These are phyloP conservation scores for Sclerotinia trifoliorum DNA, from an alignment of 2,329 filamentous ascomycete species.

Conservation along the genomic window DNA sequence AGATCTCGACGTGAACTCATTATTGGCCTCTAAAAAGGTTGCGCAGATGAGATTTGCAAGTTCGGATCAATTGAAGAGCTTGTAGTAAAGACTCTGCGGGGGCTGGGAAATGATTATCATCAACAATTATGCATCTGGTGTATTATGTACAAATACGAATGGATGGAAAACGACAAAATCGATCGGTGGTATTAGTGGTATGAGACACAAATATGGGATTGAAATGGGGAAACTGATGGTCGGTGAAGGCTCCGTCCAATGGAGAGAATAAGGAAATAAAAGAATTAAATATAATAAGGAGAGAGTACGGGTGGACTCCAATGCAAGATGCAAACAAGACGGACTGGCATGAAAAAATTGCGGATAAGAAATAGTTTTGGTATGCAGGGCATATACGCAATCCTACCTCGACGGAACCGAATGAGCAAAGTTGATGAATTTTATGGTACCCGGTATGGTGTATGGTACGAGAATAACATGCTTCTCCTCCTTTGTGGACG, in stretches of 20 bases:
- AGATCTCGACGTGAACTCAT: conserved; percentile 28
- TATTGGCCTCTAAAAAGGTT: conserved; percentile 12
- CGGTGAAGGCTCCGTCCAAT: conserved; percentile 16
- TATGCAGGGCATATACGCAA: conserved; percentile 1
- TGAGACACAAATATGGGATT: background rate
- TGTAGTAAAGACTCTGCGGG: conserved; percentile 18
- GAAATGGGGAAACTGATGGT: conserved; percentile 17
- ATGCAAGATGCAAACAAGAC: conserved; percentile 6
- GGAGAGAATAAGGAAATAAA: background rate
- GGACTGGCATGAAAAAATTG: background rate
- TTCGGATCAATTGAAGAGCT: conserved; percentile 12
- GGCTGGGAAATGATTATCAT: conserved; percentile 16
- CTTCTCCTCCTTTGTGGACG: background rate
- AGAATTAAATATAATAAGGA: background rate
- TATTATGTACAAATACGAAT: conserved; percentile 13
- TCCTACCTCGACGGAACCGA: conserved; percentile 8
- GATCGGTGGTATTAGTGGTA: conserved; percentile 3
- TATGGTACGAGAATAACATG: background rate
- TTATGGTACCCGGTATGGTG: background rate
- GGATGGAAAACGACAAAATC: background rate
- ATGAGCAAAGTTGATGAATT: background rate
- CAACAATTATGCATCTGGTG: conserved; percentile 12
- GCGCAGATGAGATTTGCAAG: conserved; percentile 2
- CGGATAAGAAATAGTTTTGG: conserved; percentile 12
- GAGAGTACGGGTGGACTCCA: background rate